phyloP scores from a whole-genome alignment of 192 early-diverging fungal species.

The Geranomyces variabilis region DNA sequence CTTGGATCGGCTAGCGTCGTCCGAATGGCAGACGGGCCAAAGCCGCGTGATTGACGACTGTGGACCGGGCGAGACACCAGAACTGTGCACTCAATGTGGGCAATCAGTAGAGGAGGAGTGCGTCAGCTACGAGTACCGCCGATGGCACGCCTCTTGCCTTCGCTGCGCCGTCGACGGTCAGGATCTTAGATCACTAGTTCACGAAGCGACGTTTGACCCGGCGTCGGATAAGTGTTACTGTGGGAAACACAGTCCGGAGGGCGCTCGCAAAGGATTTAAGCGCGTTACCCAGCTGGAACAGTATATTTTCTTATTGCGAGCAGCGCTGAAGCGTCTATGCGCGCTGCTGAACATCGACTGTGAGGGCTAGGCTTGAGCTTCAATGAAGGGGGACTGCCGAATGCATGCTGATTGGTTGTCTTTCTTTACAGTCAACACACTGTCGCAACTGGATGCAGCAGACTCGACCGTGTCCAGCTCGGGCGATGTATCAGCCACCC shows the following conservation, averaged over 20 bases:
- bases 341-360: slow-evolving; percentile 64
- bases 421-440: neutral
- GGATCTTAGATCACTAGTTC: slow-evolving; percentile 23
- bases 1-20: slow-evolving; percentile 77
- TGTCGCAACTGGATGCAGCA: too few relatives aligned
- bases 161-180: slow-evolving; percentile 69
- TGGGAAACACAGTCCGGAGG: slow-evolving; percentile 23
- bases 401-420: neutral
- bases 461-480: too few relatives aligned
- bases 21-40: slow-evolving; percentile 50
- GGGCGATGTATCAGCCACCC: neutral
- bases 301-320: slow-evolving; percentile 85
- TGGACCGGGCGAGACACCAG: slow-evolving; percentile 51
- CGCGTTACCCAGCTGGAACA: slow-evolving; percentile 86
- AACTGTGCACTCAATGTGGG: slow-evolving; percentile 79
- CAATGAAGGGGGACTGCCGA: too few relatives aligned
- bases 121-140: slow-evolving; percentile 56
- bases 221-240: slow-evolving; percentile 35
- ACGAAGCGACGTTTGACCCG: slow-evolving; percentile 21
- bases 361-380: slow-evolving; percentile 14
- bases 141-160: slow-evolving; percentile 83
- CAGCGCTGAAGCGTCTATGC: slow-evolving; percentile 81
- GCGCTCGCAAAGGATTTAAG: slow-evolving; percentile 54
- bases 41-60: slow-evolving; percentile 24
- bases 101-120: slow-evolving; percentile 87